A percentile compares a stretch with the other conserved stretches of the same genome.
These are phyloP conservation scores for Sclerotiophoma versabilis DNA, from an alignment of 2,329 filamentous ascomycete species.

Conservation along the genomic window DNA sequence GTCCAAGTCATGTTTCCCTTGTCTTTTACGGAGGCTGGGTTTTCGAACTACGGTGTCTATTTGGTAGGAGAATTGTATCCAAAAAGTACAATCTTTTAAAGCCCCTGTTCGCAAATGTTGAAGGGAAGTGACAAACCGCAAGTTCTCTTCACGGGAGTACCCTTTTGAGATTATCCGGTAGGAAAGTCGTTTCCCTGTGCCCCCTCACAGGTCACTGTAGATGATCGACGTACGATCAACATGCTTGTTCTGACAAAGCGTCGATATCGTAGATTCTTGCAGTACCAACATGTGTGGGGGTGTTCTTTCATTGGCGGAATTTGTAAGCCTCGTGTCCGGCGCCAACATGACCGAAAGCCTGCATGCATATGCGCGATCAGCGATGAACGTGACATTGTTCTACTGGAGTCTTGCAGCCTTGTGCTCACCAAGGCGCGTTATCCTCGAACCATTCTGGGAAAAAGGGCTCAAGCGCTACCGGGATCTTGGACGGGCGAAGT, in stretches of 20 bases:
- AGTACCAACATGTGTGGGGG: not conserved
- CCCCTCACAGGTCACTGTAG: not conserved
- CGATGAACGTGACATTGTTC: not conserved
- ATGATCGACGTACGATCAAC: not conserved
- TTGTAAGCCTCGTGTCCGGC: constrained; percentile 1
- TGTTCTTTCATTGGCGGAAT: constrained; percentile 15
- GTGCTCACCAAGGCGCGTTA: constrained; percentile 1
- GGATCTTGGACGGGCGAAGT: constrained; percentile 7
- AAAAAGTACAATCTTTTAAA: too few relatives aligned
- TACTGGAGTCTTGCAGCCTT: not conserved
- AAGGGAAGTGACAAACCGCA: too few relatives aligned
- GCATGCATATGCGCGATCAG: not conserved
- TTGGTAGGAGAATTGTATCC: too few relatives aligned
- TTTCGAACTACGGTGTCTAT: not conserved
- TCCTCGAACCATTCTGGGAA: constrained; percentile 17
- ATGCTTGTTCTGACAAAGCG: too few relatives aligned
- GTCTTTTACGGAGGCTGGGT: not conserved
- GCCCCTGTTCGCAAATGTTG: too few relatives aligned
- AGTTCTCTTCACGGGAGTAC: not conserved
- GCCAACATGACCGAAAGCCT: not conserved
- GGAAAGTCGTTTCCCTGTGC: not conserved
- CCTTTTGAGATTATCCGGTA: not conserved
- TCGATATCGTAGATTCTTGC: not conserved
- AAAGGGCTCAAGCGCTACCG: constrained; percentile 18
- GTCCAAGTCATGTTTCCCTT: constrained; percentile 13